These are phyloP conservation scores for Cornus suecica DNA, from an alignment of 148 eudicot species.

Conservation along the genomic window DNA sequence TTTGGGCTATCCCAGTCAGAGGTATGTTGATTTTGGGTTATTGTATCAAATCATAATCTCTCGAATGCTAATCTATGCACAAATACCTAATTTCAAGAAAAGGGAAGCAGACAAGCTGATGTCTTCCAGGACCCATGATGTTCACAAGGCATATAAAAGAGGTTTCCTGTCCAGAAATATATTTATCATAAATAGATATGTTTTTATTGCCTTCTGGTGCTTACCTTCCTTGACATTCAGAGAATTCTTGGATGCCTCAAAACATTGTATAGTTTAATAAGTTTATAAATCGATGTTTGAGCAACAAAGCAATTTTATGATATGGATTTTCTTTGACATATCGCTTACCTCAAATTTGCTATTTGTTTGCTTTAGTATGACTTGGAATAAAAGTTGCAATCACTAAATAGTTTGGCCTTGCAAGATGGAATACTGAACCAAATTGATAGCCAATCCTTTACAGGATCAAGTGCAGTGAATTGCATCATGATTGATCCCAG, in stretches of 20 bases:
- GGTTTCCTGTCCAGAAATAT: neutral
- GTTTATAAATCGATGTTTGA: neutral
- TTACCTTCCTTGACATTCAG: too few relatives aligned
- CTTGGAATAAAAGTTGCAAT: too few relatives aligned
- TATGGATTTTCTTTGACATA: too few relatives aligned
- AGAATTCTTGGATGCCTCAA: neutral
- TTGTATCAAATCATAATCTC: neutral
- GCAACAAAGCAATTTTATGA: neutral
- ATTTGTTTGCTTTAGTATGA: too few relatives aligned
- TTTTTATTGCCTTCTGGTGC: neutral
- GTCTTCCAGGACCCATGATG: neutral
- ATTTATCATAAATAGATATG: neutral
- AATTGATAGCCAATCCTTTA: too few relatives aligned
- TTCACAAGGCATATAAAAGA: slow-evolving; percentile 1
- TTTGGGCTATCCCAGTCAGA: slow-evolving; percentile 74
- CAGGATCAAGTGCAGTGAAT: too few relatives aligned
- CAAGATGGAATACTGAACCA: too few relatives aligned
- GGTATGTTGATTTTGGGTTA: slow-evolving; percentile 33
- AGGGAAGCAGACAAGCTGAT: neutral
- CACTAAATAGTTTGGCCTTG: too few relatives aligned
- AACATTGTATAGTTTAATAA: neutral
- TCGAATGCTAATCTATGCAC: neutral
- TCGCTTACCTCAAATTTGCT: too few relatives aligned
- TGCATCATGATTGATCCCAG: too few relatives aligned
- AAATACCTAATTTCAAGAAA: neutral